Evolutionary conservation across 768 basidiomycete species (phyloP).

Genomic region (Phaeotremella skinneri): DNA sequence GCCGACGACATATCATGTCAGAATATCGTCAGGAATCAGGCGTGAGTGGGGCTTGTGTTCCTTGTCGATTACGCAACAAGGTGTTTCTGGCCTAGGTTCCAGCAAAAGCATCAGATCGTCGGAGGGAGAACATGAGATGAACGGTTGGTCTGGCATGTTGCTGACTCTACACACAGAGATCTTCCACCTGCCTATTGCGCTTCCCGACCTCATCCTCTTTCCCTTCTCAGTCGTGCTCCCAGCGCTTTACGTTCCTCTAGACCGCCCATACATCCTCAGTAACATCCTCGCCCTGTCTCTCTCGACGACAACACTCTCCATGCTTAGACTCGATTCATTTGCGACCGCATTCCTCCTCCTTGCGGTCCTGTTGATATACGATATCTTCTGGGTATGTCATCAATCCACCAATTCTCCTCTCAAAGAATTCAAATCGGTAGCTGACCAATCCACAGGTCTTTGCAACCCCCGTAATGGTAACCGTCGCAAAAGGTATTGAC

Average conservation of each 20-base stretch:
- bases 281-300: slow-evolving; percentile 75
- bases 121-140: slow-evolving; percentile 1
- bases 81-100: slow-evolving; percentile 7
- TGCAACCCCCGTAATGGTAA: slow-evolving; percentile 64
- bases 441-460: slow-evolving; percentile 26
- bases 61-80: slow-evolving; percentile 50
- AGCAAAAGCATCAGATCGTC: too few species aligned
- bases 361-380: slow-evolving; percentile 83
- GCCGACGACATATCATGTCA: slow-evolving; percentile 36
- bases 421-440: too few species aligned
- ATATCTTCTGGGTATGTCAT: slow-evolving; percentile 71
- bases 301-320: slow-evolving; percentile 70
- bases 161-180: slow-evolving; percentile 38
- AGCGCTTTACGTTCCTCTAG: slow-evolving; percentile 62
- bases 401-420: background rate
- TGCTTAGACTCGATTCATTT: slow-evolving; percentile 86
- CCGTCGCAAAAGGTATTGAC: slow-evolving; percentile 84
- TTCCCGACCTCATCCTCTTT: slow-evolving; percentile 44
- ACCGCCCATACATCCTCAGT: slow-evolving; percentile 69
- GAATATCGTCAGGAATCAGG: slow-evolving; percentile 36
- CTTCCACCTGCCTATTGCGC: slow-evolving; percentile 54
- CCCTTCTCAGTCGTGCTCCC: slow-evolving; percentile 60
- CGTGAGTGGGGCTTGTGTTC: too few species aligned
- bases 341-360: slow-evolving; percentile 78
- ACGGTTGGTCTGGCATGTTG: background rate